Evolutionary conservation across 768 basidiomycete genomes (phyloP), one percentile per base, ranked within the genome.

Genomic region (Suillus luteus): DNA sequence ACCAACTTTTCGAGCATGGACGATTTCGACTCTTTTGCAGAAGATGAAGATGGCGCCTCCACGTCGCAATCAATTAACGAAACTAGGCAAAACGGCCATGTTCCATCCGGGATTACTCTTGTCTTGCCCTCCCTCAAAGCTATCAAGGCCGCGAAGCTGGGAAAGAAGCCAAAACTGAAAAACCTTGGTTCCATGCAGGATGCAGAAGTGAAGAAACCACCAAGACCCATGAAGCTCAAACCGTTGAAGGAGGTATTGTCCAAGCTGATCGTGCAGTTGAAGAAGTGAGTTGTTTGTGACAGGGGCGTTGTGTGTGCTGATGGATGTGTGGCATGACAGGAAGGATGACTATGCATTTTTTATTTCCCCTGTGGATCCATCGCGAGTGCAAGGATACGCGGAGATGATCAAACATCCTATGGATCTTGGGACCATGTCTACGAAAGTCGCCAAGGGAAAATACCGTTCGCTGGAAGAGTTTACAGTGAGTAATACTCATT

Each of bases 261-360:
- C 4, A 87, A 86, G 73, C 79, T 93, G 22, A 86, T 93, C 54
- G 69, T 74, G 0, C 89, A 90, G 75, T 85, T 93, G 33, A 92
- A 92, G 79, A 92, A 88, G 92, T 91, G 64, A 60, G 82, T 52
- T 51, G 11, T 52, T 58, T 40, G 11, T 11, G 24, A 41, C 17
- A 41, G 38, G 24, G 57, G 38, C 27, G 7, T 27, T 40, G 24
- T 10, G 17, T 19, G 55, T 41, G 24, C 68, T 68, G 43, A 75
- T 57, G 51, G 62, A 7, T 14, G 4, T 35, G 35, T 40, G 17
- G 27, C 49, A 58, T 63, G 63, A 72, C 67, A 93, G 92, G 79
- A 92, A 89, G 74, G 92, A 93, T 71, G 90, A 91, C 75, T 93
- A 93, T 80, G 91, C 89, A 2, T 93, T 93, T 75, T 93, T 93